Base-by-base conservation (phyloP, 1,284 basidiomycete genomes). In the Austroboletus niveus region DNA sequence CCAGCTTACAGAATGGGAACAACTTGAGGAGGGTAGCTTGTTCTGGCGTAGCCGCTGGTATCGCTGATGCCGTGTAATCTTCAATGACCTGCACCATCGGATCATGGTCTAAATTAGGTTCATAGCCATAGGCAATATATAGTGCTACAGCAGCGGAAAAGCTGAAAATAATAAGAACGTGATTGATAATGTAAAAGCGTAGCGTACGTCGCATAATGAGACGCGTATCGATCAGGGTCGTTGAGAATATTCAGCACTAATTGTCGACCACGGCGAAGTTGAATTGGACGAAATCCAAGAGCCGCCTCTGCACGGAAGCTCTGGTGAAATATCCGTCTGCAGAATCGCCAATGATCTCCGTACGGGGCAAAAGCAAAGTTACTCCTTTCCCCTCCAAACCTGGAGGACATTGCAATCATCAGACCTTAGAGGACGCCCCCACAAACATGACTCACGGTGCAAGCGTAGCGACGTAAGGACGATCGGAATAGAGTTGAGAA, bases 1-100 rank as follows among this genome's bases (percentile, higher is more conserved):
- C 22, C 11, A 35, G 40, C 60, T 52, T 40, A 62, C 60, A 43
- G 27, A 64, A 64, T 0, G 62, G 60, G 34, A 62, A 62, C 5
- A 57, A 6, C 14, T 46, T 52, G 30, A 62, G 38, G 5, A 60
- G 17, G 8, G 47, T 17, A 4, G 54, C 51, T 12, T 48, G 47
- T 35, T 50, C 53, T 1, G 44, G 50, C 7, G 49, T 51, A 15
- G 42, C 36, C n/a, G 41, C 35, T 11, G 35, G 43, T 29, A 41
- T 11, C n/a, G 30, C n/a, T 1, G 31, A 30, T 34, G 17, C 42
- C 17, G 17, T 34, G 42, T 32, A 44, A 31, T 44, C 42, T 34
- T 44, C 42, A 9, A 34, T 34, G 22, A 34, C 31, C 7, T 44
- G 42, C n/a, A 44, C 42, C 20, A 44, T 44, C n/a, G 31, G 42